Base-by-base conservation (phyloP, 441 rosid species). In the Aquilaria agallochum region DNA sequence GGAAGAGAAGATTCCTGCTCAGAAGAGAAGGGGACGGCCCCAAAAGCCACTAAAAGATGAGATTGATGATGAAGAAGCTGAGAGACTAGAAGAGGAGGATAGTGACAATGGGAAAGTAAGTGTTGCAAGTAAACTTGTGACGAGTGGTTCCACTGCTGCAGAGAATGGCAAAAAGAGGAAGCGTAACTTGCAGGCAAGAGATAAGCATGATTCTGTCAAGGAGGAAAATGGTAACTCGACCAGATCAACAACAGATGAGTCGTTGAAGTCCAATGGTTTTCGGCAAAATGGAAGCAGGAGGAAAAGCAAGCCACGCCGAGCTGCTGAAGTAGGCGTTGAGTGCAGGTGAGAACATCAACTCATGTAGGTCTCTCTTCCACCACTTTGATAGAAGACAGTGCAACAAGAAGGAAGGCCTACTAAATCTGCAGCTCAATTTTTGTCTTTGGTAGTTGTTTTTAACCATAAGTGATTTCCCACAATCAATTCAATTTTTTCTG, bases 291-390 rank as follows among this genome's bases (percentile, higher is more conserved):
- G 97, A 60, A 95, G 97, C 68, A 86, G 99, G 76, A 73, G 99
- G 71, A 95, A 95, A 79, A 89, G 63, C 76, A 95, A 88, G 76
- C 99, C 99, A 67, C 89, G 91, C 45, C 68, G 99, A 59, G 99
- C 99, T 55, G 99, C 99, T 15, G 97, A 89, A 80, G 96, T 91
- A 53, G 94, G 83, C 56, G 95, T 95, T 51, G 96, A 89, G 64
- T 95, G 97, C 90, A 85, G 78, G 70, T 86, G 73, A 80, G 70
- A 52, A 31, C 50, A 5, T 56, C 56, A 64, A 54, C 56, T 58
- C 58, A 10, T 9, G 32, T 20, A 48, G 76, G 72, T 72, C 65
- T 62, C 61, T 48, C 53, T 59, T 53, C 68, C 72, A 66, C 40
- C 48, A 14, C 62, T 7, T 68, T 68, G 53, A 55, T 50, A 10